A percentile compares a stretch with the other conserved stretches of the same genome.
Conservation (phyloP, 1,139 yeast species). For the Schizosaccharomyces versatilis region DNA sequence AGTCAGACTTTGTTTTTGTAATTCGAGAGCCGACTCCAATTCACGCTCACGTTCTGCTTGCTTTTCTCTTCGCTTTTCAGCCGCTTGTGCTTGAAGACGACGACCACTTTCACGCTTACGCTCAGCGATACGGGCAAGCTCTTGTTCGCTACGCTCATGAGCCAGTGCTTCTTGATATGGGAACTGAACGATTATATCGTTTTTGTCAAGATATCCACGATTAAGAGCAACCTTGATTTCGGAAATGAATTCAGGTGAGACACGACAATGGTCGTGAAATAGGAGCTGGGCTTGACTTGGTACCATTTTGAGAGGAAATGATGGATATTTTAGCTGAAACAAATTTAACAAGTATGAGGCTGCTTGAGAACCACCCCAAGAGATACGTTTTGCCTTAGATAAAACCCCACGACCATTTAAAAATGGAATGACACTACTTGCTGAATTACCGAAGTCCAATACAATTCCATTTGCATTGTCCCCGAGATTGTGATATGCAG, state of each 20-base stretch:
- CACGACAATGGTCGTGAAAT: constrained; percentile 57
- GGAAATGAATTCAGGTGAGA: constrained; percentile 35
- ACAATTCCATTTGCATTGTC: constrained; percentile 40
- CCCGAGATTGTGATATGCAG: constrained; percentile 29
- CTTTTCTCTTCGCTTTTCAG: constrained; percentile 59
- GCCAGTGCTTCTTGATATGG: constrained; percentile 46
- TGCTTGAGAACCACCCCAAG: constrained; percentile 77
- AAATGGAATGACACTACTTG: constrained; percentile 68
- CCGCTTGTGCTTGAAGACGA: constrained; percentile 82
- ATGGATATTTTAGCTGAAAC: constrained; percentile 68
- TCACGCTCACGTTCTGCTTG: constrained; percentile 64
- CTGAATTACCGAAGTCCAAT: constrained; percentile 61
- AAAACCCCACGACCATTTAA: constrained; percentile 34
- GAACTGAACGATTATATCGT: constrained; percentile 62
- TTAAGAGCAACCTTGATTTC: constrained; percentile 40
- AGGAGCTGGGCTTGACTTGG: constrained; percentile 42
- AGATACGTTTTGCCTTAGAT: constrained; percentile 53
- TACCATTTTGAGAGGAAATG: constrained; percentile 57
- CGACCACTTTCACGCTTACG: constrained; percentile 70
- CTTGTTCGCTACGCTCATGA: constrained; percentile 65
- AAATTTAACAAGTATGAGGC: constrained; percentile 40
- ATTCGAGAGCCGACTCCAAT: constrained; percentile 32
- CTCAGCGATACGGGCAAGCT: constrained; percentile 51
- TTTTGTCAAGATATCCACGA: constrained; percentile 37
- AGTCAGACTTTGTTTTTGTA: constrained; percentile 2